Conservation (phyloP, 78 protist species). For the Tieghemostelium lacteum region DNA sequence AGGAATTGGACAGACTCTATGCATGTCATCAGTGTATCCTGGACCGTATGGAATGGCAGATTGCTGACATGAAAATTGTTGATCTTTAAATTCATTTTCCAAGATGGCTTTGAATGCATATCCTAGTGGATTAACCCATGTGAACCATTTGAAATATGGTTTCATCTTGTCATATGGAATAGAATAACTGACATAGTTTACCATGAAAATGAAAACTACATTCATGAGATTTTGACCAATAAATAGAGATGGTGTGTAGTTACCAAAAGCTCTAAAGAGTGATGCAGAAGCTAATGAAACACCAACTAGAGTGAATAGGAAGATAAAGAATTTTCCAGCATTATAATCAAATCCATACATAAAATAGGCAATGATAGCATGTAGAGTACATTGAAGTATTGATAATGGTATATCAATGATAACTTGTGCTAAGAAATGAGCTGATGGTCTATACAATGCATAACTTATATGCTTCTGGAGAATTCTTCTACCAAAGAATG, state of each 20-base stretch:
- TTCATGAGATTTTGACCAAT: constrained; percentile 18
- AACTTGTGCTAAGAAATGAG: constrained; percentile 24
- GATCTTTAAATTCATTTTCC: constrained; percentile 29
- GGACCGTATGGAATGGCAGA: constrained; percentile 32
- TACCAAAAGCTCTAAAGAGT: constrained; percentile 33
- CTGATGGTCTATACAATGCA: constrained; percentile 51
- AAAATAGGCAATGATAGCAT: constrained; percentile 31
- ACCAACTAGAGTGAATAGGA: constrained; percentile 4
- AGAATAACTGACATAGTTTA: constrained; percentile 8
- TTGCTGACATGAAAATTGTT: constrained; percentile 4
- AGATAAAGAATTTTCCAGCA: constrained; percentile 61
- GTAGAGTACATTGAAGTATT: neutral
- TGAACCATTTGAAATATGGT: constrained; percentile 12
- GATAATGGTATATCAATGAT: constrained; percentile 31
- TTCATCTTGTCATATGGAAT: constrained; percentile 19
- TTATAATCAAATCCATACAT: constrained; percentile 25
- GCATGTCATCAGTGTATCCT: neutral
- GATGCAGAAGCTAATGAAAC: neutral
- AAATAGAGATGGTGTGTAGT: constrained; percentile 6
- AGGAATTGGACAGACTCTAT: constrained; percentile 34
- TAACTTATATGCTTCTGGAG: constrained; percentile 54
- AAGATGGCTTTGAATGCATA: constrained; percentile 45
- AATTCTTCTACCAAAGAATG: constrained; percentile 46
- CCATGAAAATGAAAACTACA: neutral
- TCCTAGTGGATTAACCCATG: constrained; percentile 14